Evolutionary conservation across 257 asterid species (phyloP), one percentile per base, ranked within the genome.

Genomic region (Nicotiana tomentosiformis): DNA sequence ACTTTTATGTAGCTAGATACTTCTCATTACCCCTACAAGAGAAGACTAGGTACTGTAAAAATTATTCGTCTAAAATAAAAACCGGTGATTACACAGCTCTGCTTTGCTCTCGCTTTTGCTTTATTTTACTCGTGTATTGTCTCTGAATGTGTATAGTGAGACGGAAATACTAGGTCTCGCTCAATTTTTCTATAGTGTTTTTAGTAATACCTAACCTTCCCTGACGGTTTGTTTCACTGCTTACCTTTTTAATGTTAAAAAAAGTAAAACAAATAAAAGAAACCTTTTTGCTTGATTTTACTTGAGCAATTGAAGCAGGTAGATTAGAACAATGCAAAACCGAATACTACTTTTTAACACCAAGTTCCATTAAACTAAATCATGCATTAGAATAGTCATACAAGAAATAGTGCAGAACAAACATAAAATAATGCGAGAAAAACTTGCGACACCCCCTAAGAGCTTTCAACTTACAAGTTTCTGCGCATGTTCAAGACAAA

Each of bases 41-140:
- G 78, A 72, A 72, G 78, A 46, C 78, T 26, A 35, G 15, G 15
- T 39, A 62, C 74, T 82, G 84, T 82, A 69, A 58, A 82, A 60
- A 57, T 66, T 23, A 33, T 82, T 43, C 35, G 26, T 60, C 46
- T 72, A 35, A 10, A 39, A 33, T 37, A 69, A 81, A 32, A 67
- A 67, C 1, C 57, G 7, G 15, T 14, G 5, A 10, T 72, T 23
- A 23, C 39, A 10, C 15, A 74, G 16, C 56, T 46, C 39, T 49
- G 23, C 39, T 43, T 11, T 43, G 37, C 49, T 70, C 35, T 70
- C 12, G 32, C 35, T 46, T 46, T 46, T 72, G 61, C 61, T 26
- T 12, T 14, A 23, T 1, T 70, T 7, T 49, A 23, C 79, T 49
- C 9, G 43, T 74, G 43, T 7, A 20, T 23, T 7, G 2, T 72